Conservation (phyloP, 2,329 filamentous ascomycete species). For the Trichoderma koningii region DNA sequence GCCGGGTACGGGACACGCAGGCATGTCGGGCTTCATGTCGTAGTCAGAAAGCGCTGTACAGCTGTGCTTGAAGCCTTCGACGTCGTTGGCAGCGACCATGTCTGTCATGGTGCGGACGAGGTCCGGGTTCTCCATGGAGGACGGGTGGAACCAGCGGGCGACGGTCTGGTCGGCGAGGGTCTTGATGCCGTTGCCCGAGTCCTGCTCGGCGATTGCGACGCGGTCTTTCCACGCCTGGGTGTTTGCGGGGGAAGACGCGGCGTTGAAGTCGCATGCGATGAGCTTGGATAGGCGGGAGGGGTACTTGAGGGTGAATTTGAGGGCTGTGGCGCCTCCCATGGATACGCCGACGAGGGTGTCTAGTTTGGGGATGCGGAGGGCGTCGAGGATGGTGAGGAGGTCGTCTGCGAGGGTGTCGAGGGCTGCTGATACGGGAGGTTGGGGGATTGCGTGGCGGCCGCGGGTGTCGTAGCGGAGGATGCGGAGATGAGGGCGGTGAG, state of each 20-base stretch:
- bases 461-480: constrained; percentile 78
- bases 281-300: constrained; percentile 62
- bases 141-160: constrained; percentile 74
- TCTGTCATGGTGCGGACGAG: constrained; percentile 60
- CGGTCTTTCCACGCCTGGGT: constrained; percentile 78
- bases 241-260: constrained; percentile 70
- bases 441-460: constrained; percentile 59
- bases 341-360: constrained; percentile 74
- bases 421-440: constrained; percentile 53
- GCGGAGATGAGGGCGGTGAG: constrained; percentile 64
- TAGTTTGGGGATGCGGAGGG: constrained; percentile 67
- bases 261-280: constrained; percentile 78
- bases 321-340: constrained; percentile 76
- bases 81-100: constrained; percentile 69
- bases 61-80: constrained; percentile 68
- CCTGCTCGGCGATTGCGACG: constrained; percentile 64
- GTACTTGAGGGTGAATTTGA: constrained; percentile 70
- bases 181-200: constrained; percentile 60
- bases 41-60: constrained; percentile 74
- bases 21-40: constrained; percentile 62
- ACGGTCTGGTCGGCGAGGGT: constrained; percentile 71
- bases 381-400: constrained; percentile 64
- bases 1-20: constrained; percentile 57
- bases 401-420: constrained; percentile 70
- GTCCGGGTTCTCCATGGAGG: constrained; percentile 49